phyloP scores from a whole-genome alignment of 176 grass and related monocot genomes.

The Lolium perenne region DNA sequence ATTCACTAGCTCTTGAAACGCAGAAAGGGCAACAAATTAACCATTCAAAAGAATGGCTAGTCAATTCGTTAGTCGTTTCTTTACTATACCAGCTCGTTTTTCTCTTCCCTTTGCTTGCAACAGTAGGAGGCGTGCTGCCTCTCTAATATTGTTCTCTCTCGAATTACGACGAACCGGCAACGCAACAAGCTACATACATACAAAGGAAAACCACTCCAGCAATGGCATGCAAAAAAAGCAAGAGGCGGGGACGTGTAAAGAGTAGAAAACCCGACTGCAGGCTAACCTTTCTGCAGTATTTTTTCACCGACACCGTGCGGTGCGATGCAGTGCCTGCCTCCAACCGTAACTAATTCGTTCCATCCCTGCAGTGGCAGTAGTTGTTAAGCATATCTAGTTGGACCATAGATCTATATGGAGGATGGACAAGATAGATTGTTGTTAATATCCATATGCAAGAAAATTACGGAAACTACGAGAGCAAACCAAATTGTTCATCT shows the following conservation, averaged over 20 bases:
- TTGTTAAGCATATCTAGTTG: constrained; percentile 26
- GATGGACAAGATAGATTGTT: no score
- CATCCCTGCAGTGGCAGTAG: background rate
- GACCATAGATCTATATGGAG: no score
- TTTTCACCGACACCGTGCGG: constrained; percentile 2
- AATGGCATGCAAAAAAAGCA: background rate
- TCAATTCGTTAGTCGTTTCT: no score
- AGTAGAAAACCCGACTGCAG: background rate
- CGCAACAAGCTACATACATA: constrained; percentile 1
- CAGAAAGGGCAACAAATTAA: no score
- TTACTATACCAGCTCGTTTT: background rate
- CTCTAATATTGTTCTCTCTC: background rate
- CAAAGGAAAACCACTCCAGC: constrained; percentile 11
- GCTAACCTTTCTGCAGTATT: background rate
- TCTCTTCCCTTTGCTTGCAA: background rate
- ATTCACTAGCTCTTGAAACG: background rate
- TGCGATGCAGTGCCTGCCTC: background rate
- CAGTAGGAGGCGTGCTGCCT: background rate
- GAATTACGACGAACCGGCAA: constrained; percentile 4
- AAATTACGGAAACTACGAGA: no score
- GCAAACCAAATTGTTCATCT: no score
- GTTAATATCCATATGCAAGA: no score
- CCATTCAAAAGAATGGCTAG: no score
- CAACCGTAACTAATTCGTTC: constrained; percentile 32
- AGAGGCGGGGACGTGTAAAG: background rate